phyloP scores from a whole-genome alignment of 805 yeast genomes.

The Candida morakotiae region DNA sequence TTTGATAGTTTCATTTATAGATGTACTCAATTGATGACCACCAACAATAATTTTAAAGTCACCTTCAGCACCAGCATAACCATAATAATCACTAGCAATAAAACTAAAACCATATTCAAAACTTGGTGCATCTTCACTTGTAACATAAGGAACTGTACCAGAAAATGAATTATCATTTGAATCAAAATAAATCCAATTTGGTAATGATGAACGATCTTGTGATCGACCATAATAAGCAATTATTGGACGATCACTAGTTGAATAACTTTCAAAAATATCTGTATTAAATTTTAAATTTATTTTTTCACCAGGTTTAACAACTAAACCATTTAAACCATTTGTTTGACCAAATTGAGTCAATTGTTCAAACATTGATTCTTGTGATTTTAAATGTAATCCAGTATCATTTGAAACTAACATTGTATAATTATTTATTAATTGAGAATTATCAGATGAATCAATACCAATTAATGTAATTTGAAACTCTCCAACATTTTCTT shows the following conservation, averaged over 20 bases:
- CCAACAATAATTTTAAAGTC: conserved; percentile 77
- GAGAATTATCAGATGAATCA: conserved; percentile 50
- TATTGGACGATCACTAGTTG: conserved; percentile 44
- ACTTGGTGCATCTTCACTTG: conserved; percentile 87
- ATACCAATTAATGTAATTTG: conserved; percentile 57
- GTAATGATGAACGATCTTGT: conserved; percentile 80
- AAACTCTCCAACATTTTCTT: conserved; percentile 37
- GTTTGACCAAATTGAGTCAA: conserved; percentile 67
- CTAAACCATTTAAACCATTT: conserved; percentile 71
- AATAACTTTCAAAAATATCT: conserved; percentile 46
- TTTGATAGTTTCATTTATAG: conserved; percentile 49
- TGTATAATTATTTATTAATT: conserved; percentile 45
- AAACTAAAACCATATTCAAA: conserved; percentile 62
- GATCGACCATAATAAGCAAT: conserved; percentile 77
- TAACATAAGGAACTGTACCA: conserved; percentile 86
- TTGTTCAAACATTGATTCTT: conserved; percentile 45
- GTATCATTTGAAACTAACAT: conserved; percentile 57
- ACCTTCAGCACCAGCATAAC: conserved; percentile 68
- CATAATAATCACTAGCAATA: conserved; percentile 75
- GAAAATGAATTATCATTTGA: conserved; percentile 57
- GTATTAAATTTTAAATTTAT: conserved; percentile 64
- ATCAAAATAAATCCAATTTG: conserved; percentile 83
- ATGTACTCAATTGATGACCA: conserved; percentile 77
- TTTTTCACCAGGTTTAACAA: conserved; percentile 62
- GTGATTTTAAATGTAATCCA: conserved; percentile 47